phyloP scores from a whole-genome alignment of 176 grass and related monocot genomes.

The Carex scoparia region DNA sequence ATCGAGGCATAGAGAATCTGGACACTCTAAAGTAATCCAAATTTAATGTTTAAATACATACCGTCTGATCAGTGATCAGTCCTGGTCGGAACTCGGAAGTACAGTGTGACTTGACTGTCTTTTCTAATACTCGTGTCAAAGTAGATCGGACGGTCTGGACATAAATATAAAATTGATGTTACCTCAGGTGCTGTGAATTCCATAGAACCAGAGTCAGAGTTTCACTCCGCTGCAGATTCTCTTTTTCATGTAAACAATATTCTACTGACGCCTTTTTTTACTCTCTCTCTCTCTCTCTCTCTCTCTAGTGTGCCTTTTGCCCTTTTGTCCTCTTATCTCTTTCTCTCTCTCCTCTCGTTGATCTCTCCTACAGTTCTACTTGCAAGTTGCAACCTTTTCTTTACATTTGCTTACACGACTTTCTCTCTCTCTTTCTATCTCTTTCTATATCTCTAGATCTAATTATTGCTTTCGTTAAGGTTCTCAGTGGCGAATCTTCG shows the following conservation, averaged over 20 bases:
- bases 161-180: too few relatives aligned
- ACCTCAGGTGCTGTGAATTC: too few relatives aligned
- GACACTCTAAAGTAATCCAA: too few relatives aligned
- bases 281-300: not conserved
- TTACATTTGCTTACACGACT: slow-evolving; percentile 23
- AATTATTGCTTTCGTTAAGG: not conserved
- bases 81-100: too few relatives aligned
- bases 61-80: too few relatives aligned
- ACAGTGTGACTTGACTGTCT: too few relatives aligned
- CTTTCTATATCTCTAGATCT: slow-evolving; percentile 19
- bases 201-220: not conserved
- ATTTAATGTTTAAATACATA: too few relatives aligned
- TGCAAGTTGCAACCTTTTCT: not conserved
- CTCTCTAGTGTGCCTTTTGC: slow-evolving; percentile 20
- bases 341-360: not conserved
- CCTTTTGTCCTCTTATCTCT: not conserved
- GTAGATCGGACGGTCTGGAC: too few relatives aligned
- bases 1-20: too few relatives aligned
- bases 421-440: slow-evolving; percentile 1
- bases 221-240: not conserved
- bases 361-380: not conserved
- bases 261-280: not conserved
- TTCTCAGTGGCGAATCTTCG: not conserved
- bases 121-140: too few relatives aligned
- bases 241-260: slow-evolving; percentile 7